Evolutionary conservation across 768 basidiomycete species (phyloP), one percentile per base, ranked within the genome.

Genomic region (Leccinum barrowsii): DNA sequence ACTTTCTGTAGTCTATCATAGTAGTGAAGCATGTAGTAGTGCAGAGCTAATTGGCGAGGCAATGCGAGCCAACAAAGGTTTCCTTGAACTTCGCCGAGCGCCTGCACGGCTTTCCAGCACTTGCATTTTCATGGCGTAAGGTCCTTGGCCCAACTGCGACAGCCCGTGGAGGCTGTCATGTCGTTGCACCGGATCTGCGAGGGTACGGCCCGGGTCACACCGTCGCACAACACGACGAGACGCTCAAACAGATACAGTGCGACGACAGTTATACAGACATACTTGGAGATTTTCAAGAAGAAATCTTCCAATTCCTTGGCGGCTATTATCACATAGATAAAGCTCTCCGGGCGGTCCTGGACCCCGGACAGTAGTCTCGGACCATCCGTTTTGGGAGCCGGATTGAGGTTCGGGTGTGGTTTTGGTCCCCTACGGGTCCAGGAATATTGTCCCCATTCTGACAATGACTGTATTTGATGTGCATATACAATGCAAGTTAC

Each of bases 11-110:
- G 91, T 95, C 93, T 22, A 99, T 98, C 69, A 98, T 99, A 60
- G 92, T 99, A 97, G 97, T 81, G 97, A 99, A 75, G 97, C 97
- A 17, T 82, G 22, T 22, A 22, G 87, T 62, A 88, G 87, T 71
- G 97, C 97, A 13, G 93, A 98, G 72, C 81, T 99, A 48, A 96
- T 99, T 67, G 97, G 97, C 55, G 95, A 98, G 59, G 89, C 97
- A 2, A 87, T 99, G 76, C 87, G 93, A 56, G 82, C 85, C 65
- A 98, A 98, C 76, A 96, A 97, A 77, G 97, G 97, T 57, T 98
- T 98, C 85, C 81, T 99, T 62, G 89, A 96, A 73, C 84, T 98
- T 56, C 85, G 97, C 22, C 21, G 21, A 3, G 56, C 83, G 91
- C 62, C 78, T 87, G 2, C 85, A 87, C 60, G 86, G 85, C 44